Evolutionary conservation across 2,329 filamentous ascomycete species (phyloP).

Genomic region (Alternaria sp.): DNA sequence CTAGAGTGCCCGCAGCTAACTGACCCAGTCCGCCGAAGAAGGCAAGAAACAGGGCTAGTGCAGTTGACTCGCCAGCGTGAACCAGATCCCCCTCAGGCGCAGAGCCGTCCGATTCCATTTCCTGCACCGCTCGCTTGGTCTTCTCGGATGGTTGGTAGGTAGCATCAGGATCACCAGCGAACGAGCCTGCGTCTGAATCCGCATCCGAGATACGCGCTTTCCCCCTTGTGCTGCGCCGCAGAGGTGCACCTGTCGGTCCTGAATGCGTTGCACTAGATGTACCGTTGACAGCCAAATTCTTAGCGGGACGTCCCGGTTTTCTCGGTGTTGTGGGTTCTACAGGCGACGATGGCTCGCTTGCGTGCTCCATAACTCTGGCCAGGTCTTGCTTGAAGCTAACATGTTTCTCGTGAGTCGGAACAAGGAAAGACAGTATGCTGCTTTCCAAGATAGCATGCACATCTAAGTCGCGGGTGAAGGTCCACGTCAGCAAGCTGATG

Average conservation of each 20-base stretch:
- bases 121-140: constrained; percentile 32
- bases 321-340: constrained; percentile 29
- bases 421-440: constrained; percentile 42
- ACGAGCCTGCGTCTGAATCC: constrained; percentile 35
- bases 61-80: constrained; percentile 48
- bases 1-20: constrained; percentile 44
- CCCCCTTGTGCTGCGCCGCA: constrained; percentile 33
- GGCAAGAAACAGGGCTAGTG: constrained; percentile 44
- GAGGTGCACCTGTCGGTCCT: constrained; percentile 18
- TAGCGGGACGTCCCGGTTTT: constrained; percentile 40
- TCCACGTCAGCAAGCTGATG: constrained; percentile 65
- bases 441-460: constrained; percentile 59
- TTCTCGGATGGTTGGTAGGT: constrained; percentile 37
- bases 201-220: constrained; percentile 24
- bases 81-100: constrained; percentile 35
- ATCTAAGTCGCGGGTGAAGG: constrained; percentile 63
- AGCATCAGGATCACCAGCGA: constrained; percentile 30
- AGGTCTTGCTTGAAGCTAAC: constrained; percentile 32
- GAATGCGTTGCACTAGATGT: constrained; percentile 16
- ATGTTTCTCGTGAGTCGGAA: constrained; percentile 39
- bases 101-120: constrained; percentile 45
- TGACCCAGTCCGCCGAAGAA: constrained; percentile 49
- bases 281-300: constrained; percentile 32
- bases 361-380: constrained; percentile 17
- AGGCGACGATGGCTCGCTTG: constrained; percentile 11